Conservation (phyloP, 306 rosid genomes). For the Cicer pinnatifidum region DNA sequence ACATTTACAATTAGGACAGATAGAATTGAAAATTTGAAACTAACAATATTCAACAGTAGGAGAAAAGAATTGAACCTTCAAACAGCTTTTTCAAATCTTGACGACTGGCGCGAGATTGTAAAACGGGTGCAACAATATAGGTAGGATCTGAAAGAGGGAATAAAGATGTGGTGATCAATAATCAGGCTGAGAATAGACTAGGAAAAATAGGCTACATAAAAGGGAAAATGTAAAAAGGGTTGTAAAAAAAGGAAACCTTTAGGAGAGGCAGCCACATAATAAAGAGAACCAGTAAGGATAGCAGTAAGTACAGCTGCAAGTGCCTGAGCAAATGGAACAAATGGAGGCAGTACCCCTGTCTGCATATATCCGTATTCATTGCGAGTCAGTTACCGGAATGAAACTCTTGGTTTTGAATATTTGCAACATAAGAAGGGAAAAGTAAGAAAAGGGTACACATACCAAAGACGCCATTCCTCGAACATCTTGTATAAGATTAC, state of each 20-base stretch:
- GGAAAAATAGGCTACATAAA: slow-evolving; percentile 2
- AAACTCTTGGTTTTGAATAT: slow-evolving; percentile 13
- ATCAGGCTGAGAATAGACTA: slow-evolving; percentile 19
- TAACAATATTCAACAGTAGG: background rate
- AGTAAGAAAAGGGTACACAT: slow-evolving; percentile 26
- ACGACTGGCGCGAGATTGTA: slow-evolving; percentile 75
- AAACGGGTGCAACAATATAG: slow-evolving; percentile 87
- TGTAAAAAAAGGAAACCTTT: slow-evolving; percentile 61
- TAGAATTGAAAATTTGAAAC: background rate
- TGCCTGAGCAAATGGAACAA: slow-evolving; percentile 98
- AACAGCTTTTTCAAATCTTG: slow-evolving; percentile 80
- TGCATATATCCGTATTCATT: slow-evolving; percentile 46
- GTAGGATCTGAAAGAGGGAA: slow-evolving; percentile 72
- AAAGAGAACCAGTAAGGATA: slow-evolving; percentile 84
- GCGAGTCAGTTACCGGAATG: slow-evolving; percentile 31
- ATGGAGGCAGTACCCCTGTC: slow-evolving; percentile 91
- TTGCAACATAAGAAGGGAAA: background rate
- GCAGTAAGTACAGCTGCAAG: slow-evolving; percentile 96
- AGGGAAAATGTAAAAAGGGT: slow-evolving; percentile 1
- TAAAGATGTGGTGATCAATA: slow-evolving; percentile 6
- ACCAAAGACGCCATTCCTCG: slow-evolving; percentile 97
- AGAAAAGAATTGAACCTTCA: slow-evolving; percentile 63
- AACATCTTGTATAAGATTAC: slow-evolving; percentile 69
- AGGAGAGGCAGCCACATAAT: slow-evolving; percentile 91
- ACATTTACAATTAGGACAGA: slow-evolving; percentile 12